Evolutionary conservation across 306 rosid genomes (phyloP).

Genomic region (Fragaria vesca): DNA sequence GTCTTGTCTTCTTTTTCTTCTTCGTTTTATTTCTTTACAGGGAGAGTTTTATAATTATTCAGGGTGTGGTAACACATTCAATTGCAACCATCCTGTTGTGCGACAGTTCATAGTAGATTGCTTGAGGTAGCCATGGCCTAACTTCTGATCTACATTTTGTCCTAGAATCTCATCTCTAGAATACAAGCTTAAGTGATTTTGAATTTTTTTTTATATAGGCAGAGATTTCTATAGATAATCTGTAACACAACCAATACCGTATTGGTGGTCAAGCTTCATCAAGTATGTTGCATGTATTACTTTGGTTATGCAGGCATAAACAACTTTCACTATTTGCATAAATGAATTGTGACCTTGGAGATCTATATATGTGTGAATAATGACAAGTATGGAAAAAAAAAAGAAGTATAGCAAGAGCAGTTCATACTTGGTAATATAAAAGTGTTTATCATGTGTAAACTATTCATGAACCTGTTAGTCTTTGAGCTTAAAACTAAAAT

Average conservation of each 20-base stretch:
- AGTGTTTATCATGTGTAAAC: not conserved
- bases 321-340: not conserved
- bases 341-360: not conserved
- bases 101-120: conserved; percentile 83
- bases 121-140: conserved; percentile 59
- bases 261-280: not conserved
- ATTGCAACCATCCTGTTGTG: conserved; percentile 93
- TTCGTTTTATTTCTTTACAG: conserved; percentile 28
- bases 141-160: not conserved
- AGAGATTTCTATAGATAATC: not conserved
- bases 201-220: not conserved
- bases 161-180: not conserved
- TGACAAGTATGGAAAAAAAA: not conserved
- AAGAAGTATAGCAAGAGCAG: not conserved
- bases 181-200: not conserved
- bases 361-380: not conserved
- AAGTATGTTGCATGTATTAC: not conserved
- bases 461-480: not conserved
- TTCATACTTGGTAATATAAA: not conserved
- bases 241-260: not conserved
- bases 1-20: not conserved
- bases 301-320: not conserved
- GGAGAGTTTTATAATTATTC: conserved; percentile 98
- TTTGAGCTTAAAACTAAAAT: not conserved
- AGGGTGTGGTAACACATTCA: conserved; percentile 97